Evolutionary conservation across 768 basidiomycete species (phyloP).

Genomic region (Termitomyces sp.): DNA sequence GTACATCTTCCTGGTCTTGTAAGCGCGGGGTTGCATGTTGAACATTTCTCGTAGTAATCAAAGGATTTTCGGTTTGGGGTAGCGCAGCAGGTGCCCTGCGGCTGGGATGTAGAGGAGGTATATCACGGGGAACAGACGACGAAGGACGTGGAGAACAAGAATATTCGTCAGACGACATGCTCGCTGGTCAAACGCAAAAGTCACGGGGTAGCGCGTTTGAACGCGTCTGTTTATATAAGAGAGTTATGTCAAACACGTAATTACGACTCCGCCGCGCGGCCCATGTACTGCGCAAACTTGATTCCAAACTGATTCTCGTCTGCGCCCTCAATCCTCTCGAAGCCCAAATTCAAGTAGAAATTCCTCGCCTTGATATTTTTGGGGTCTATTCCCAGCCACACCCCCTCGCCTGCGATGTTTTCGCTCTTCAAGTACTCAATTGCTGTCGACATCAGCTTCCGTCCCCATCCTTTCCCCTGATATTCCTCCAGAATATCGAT

Average conservation of each 20-base stretch:
- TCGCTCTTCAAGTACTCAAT: slow-evolving; percentile 48
- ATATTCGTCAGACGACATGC: slow-evolving; percentile 5
- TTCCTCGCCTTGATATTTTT: slow-evolving; percentile 52
- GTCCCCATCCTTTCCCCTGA: slow-evolving; percentile 70
- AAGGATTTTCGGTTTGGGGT: slow-evolving; percentile 4
- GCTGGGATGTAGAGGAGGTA: slow-evolving; percentile 1
- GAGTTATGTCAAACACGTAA: slow-evolving; percentile 4
- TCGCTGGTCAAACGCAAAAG: background rate
- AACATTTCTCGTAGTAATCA: background rate
- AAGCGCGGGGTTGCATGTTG: slow-evolving; percentile 10
- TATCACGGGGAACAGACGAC: background rate
- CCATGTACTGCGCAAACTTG: slow-evolving; percentile 36
- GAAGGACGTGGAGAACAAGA: background rate
- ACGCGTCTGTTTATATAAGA: slow-evolving; percentile 10
- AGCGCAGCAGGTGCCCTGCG: background rate
- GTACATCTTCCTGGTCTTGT: slow-evolving; percentile 12
- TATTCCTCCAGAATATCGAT: slow-evolving; percentile 65
- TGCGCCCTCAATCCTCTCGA: slow-evolving; percentile 49
- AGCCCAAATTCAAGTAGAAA: slow-evolving; percentile 64
- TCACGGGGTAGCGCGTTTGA: background rate
- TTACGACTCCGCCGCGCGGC: slow-evolving; percentile 1
- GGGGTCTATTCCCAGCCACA: slow-evolving; percentile 70
- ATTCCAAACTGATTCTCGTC: slow-evolving; percentile 50
- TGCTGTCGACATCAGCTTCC: slow-evolving; percentile 49
- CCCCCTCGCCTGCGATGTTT: slow-evolving; percentile 32